Evolutionary conservation across 202 grass and related monocot species (phyloP), one percentile per base, ranked within the genome.

Genomic region (Elaeis oleifera): DNA sequence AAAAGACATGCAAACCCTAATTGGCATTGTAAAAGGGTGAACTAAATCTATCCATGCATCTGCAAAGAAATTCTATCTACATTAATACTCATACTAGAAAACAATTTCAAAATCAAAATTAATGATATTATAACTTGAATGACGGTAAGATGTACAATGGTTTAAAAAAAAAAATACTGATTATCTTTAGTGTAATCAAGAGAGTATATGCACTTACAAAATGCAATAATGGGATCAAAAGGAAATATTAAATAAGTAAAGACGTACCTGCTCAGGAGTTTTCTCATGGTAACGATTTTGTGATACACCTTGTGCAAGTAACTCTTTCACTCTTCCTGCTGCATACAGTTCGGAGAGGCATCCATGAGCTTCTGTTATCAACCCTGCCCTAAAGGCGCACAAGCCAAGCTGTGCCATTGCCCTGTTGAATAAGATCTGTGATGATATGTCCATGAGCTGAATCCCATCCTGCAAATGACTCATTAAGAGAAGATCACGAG

Each of bases 241-340:
- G 16, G 51, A 49, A 25, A 18, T 39, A 15, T 50, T 20, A 49
- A 18, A 23, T 6, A 20, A 62, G 2, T 48, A 5, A 4, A 49
- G 3, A 54, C 44, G 19, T 71, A 96, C 91, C 87, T 96, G 91
- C 72, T 90, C 91, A 44, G 81, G 87, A 62, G 91, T 90, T 69
- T 90, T 96, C 75, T 96, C 87, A 14, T 96, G 83, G 76, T 96
- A 96, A 7, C 81, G 78, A 57, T 75, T 88, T 67, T 88, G 74
- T 50, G 74, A 80, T 18, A 96, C 75, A 66, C 91, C 87, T 77
- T 96, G 91, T 2, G 87, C 91, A 63, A 96, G 84, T 54, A 96
- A 83, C 49, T 96, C 91, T 77, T 88, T 96, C 39, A 88, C 86
- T 50, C 84, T 88, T 29, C 81, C 87, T 54, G 76, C 84, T 67